Percentiles rank a stretch among this genome's conserved stretches.
These are phyloP conservation scores for Olyra latifolia DNA, from an alignment of 176 grass and related monocot species.

Conservation along the genomic window DNA sequence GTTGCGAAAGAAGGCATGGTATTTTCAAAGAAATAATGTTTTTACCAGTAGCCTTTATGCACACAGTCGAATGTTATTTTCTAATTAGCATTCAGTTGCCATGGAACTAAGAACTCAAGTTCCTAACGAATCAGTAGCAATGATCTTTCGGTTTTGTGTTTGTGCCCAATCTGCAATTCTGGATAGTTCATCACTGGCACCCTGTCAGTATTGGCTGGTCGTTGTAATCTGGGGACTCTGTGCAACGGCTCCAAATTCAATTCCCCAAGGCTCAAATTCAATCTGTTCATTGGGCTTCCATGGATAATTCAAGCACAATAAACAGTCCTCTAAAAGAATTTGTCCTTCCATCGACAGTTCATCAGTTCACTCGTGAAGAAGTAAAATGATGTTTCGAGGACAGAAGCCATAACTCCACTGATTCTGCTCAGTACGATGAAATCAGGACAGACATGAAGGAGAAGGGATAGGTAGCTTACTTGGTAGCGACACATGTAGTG, in stretches of 20 bases:
- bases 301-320: neutral
- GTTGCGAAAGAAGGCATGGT: neutral
- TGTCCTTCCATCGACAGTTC: neutral
- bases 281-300: neutral
- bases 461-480: constrained; percentile 21
- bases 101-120: neutral
- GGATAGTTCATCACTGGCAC: neutral
- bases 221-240: neutral
- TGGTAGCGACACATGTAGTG: constrained; percentile 79
- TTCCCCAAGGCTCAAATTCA: neutral
- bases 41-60: neutral
- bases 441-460: neutral
- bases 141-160: neutral
- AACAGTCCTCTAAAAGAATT: neutral
- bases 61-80: too few relatives aligned
- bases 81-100: neutral
- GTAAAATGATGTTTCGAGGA: neutral
- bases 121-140: neutral
- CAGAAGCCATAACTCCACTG: neutral
- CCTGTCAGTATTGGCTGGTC: neutral
- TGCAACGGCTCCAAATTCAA: neutral
- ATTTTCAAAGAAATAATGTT: neutral
- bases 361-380: neutral
- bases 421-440: neutral
- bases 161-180: neutral